Base-by-base conservation (phyloP, 179 eudicot species). In the Spergularia azorica region DNA sequence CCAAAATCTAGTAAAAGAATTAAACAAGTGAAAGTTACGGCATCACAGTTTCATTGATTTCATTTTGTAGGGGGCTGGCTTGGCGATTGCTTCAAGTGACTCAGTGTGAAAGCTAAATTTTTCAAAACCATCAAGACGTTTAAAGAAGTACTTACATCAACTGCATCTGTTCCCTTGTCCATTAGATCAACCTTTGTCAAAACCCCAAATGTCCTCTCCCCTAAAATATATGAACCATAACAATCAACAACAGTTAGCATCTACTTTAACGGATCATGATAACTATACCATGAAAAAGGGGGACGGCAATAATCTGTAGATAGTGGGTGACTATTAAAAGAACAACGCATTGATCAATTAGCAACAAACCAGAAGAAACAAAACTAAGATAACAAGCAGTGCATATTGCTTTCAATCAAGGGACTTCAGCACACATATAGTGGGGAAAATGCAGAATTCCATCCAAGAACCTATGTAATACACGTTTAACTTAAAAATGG, bases 1-100 rank as follows among this genome's bases (percentile, higher is more conserved):
- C 98, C 91, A 95, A 80, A 61, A 95, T 93, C 99, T 95, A 81
- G 76, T 14, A 70, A 58, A 56, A 12, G 20, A 50, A 16, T 43
- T 36, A 26, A 70, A 26, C 38, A 59, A 51, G 71, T 13, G 54
- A 7, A 18, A 38, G 51, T n/a, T 71, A 55, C 32, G 50, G 52
- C 13, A 20, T 71, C 16, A 16, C 5, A 43, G 48, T 43, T 38
- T 18, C 13, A 6, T 54, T 9, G 11, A 16, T 32, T 71, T 26
- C 32, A 54, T 71, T 36, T 2, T 36, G 69, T 4, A 50, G 57
- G 20, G 21, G 20, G 18, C n/a, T 6, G n/a, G 51, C 15, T 18
- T 74, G 17, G 12, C 18, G 26, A n/a, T 39, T 39, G 43, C 52
- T 76, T 57, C 55, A 9, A 48, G 63, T 7, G 17, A 55, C 9